Evolutionary conservation across 352 stramenopile species (phyloP).

Genomic region (Phytophthora pistaciae): DNA sequence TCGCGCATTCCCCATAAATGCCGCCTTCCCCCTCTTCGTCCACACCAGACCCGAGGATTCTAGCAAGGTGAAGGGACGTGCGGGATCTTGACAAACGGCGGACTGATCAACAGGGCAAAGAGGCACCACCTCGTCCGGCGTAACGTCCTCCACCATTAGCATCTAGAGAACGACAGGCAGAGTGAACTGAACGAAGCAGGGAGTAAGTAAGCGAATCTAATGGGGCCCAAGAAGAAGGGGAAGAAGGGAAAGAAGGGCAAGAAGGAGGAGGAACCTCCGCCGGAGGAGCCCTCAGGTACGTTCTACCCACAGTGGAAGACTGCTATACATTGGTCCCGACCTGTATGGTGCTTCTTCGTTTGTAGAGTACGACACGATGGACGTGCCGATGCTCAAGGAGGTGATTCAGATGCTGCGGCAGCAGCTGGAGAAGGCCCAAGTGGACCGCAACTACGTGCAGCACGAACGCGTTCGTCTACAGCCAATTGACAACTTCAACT

Average conservation of each 20-base stretch:
- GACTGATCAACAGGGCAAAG: constrained; percentile 7
- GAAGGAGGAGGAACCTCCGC: constrained; percentile 70
- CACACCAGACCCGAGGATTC: background rate
- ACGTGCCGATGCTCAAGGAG: constrained; percentile 94
- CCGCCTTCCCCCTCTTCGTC: no score
- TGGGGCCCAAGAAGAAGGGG: constrained; percentile 83
- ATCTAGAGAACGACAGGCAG: background rate
- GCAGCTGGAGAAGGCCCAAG: constrained; percentile 91
- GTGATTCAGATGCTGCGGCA: constrained; percentile 93
- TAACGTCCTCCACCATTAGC: constrained; percentile 17
- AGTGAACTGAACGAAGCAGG: background rate
- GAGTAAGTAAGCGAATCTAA: constrained; percentile 10
- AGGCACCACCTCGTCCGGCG: constrained; percentile 11
- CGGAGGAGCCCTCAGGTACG: constrained; percentile 78
- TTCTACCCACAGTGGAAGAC: background rate
- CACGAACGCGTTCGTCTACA: constrained; percentile 77
- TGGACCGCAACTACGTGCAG: constrained; percentile 96
- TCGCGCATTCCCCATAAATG: constrained; percentile 51
- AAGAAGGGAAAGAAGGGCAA: constrained; percentile 82
- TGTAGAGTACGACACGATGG: constrained; percentile 93
- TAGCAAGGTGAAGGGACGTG: constrained; percentile 22
- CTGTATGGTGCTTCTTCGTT: background rate
- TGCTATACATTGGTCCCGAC: background rate
- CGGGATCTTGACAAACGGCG: constrained; percentile 15
- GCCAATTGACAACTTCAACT: constrained; percentile 9